Percentiles rank a stretch among this genome's conserved stretches.
These are phyloP conservation scores for Cytospora leucostoma DNA, from an alignment of 2,329 filamentous ascomycete genomes.

Conservation along the genomic window DNA sequence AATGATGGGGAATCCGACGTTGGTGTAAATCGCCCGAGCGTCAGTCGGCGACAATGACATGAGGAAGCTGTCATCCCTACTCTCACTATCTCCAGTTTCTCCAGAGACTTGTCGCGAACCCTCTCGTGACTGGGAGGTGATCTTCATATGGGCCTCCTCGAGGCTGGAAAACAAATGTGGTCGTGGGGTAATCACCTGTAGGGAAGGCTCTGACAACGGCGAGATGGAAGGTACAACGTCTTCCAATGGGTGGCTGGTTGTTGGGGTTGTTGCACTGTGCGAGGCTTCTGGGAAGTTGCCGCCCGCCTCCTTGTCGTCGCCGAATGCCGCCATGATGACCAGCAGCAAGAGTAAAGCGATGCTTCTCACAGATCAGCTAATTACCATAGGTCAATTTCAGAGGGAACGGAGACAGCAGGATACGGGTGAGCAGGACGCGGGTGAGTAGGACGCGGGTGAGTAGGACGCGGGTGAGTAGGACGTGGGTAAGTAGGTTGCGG, in stretches of 20 bases:
- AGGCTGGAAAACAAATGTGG: slow-evolving; percentile 41
- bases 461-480: too few species aligned
- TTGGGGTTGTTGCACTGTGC: background rate
- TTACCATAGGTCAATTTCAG: background rate
- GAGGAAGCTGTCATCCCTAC: slow-evolving; percentile 6
- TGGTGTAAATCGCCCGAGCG: slow-evolving; percentile 10
- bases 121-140: slow-evolving; percentile 35
- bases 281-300: background rate
- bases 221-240: background rate
- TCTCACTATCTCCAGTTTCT: slow-evolving; percentile 3
- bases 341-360: background rate
- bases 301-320: background rate
- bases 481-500: too few species aligned
- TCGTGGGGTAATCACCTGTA: slow-evolving; percentile 34
- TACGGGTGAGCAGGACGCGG: too few species aligned
- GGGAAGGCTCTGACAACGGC: background rate
- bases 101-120: slow-evolving; percentile 17
- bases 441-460: too few species aligned
- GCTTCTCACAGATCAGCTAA: background rate
- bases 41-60: slow-evolving; percentile 3
- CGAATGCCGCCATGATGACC: background rate
- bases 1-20: background rate
- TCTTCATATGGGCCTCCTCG: slow-evolving; percentile 43
- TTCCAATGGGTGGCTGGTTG: background rate
- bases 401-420: too few species aligned